Evolutionary conservation across 1,284 basidiomycete genomes (phyloP).

Genomic region (Austroboletus novae-zelandiae): DNA sequence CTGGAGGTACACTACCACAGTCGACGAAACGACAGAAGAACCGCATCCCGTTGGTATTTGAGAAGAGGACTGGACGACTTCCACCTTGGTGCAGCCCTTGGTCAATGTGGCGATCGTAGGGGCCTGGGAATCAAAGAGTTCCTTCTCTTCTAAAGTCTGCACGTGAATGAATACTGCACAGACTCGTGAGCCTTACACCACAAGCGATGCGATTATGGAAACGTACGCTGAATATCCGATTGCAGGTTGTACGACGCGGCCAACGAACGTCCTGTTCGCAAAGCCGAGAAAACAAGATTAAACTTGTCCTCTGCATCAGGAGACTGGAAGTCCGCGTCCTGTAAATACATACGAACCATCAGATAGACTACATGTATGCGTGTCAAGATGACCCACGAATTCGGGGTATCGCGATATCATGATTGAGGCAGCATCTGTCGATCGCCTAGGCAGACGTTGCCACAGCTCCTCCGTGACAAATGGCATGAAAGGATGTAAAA

Average conservation of each 20-base stretch:
- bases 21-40: constrained; percentile 74
- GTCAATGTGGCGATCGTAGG: constrained; percentile 80
- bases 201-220: background rate
- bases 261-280: constrained; percentile 82
- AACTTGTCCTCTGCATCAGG: constrained; percentile 81
- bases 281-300: constrained; percentile 80
- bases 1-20: constrained; percentile 77
- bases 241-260: constrained; percentile 92
- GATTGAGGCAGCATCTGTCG: constrained; percentile 82
- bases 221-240: constrained; percentile 79
- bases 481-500: constrained; percentile 99
- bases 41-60: constrained; percentile 90
- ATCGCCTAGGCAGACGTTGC: constrained; percentile 90
- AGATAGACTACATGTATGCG: background rate
- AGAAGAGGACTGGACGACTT: constrained; percentile 53
- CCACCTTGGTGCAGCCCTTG: constrained; percentile 82
- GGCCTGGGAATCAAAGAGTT: constrained; percentile 69
- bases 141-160: constrained; percentile 60
- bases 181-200: constrained; percentile 2
- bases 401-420: constrained; percentile 87
- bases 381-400: constrained; percentile 49
- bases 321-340: constrained; percentile 69
- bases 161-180: constrained; percentile 76
- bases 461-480: constrained; percentile 98
- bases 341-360: background rate